phyloP scores from a whole-genome alignment of 495 filamentous ascomycete species.

The Daldinia bambusicola region DNA sequence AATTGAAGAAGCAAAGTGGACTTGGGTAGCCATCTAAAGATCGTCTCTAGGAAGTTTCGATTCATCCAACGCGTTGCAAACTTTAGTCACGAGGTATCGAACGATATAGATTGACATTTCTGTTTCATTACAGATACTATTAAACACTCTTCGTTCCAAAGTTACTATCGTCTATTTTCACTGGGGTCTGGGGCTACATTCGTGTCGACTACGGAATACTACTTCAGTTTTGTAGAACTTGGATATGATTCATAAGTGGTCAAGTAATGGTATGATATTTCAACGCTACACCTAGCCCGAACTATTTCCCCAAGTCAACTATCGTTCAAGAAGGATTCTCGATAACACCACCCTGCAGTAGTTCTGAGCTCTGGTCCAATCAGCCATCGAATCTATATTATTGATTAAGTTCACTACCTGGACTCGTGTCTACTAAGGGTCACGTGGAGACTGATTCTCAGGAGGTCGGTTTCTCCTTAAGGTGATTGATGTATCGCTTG shows the following conservation, averaged over 20 bases:
- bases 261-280: no score
- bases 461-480: background rate
- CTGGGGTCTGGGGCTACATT: background rate
- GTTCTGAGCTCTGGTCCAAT: background rate
- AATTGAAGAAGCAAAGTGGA: no score
- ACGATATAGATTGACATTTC: no score
- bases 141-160: background rate
- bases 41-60: no score
- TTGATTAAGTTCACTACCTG: background rate
- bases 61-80: no score
- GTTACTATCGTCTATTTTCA: background rate
- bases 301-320: background rate
- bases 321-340: background rate
- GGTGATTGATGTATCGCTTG: background rate
- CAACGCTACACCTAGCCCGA: background rate
- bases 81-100: no score
- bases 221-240: background rate
- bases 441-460: background rate
- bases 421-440: background rate
- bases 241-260: background rate
- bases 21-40: no score
- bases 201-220: background rate
- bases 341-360: background rate
- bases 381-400: background rate
- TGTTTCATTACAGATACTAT: no score